Base-by-base conservation (phyloP, 176 grass and related monocot species). In the Ensete glaucum region DNA sequence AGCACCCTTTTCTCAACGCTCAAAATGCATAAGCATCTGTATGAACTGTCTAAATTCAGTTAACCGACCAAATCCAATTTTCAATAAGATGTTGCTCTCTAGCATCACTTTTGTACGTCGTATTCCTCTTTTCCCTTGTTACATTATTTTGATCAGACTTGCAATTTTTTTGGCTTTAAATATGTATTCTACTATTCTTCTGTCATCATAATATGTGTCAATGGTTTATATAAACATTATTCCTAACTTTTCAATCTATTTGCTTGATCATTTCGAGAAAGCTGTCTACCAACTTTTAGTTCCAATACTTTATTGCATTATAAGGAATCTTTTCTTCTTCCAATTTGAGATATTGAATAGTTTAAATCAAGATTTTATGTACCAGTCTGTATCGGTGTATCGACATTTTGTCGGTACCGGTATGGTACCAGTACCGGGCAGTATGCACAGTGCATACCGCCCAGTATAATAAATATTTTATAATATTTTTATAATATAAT, bases 1-100 rank as follows among this genome's bases (percentile, higher is more conserved):
- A 93, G 94, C 91, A 72, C n/a, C 79, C 17, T 63, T 34, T 65
- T 50, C 52, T 16, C 20, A 75, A 48, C 67, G 0, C 29, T 29
- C 9, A 23, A 62, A 52, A 29, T 21, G 17, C 26, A 17, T 24
- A 25, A 14, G 34, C 34, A 43, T 43, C 34, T 43, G 4, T 43
- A 43, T 43, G 34, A 69, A 50, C 16, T 70, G 17, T 70, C 15
- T 48, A 20, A 19, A 16, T 24, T 75, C n/a, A 78, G 19, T 22
- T 67, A 67, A 50, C 16, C 12, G 17, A 50, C 14, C 67, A 20
- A 19, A 16, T 24, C 72, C 19, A 78, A 19, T 22, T 67, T 58
- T 23, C 55, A 25, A 11, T 17, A 68, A 79, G 19, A 66, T 66
- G 52, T 84, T 64, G 2, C 9, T 1, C 49, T 29, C 15, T 50